Conservation (phyloP, 208 protist genomes). For the Crithidia sp. region DNA sequence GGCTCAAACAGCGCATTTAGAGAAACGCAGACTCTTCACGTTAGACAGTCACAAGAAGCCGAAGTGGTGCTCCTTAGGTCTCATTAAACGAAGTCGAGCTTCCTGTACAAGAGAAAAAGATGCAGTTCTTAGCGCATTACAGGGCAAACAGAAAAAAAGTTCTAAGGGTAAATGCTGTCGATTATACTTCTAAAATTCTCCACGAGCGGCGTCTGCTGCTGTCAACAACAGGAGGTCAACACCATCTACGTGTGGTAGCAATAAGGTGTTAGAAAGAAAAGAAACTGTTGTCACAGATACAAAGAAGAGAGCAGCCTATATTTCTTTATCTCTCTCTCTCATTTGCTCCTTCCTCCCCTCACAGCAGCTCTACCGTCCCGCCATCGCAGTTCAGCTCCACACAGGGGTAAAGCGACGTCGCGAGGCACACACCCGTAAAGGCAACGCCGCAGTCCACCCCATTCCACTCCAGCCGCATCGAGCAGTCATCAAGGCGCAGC, state of each 20-base stretch:
- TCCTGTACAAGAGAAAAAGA: background rate
- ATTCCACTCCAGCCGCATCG: conserved; percentile 46
- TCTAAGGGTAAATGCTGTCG: too few species aligned
- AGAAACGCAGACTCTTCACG: too few species aligned
- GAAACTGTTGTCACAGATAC: background rate
- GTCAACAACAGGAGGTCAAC: too few species aligned
- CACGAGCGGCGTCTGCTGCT: too few species aligned
- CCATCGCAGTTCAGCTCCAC: conserved; percentile 59
- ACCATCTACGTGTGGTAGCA: too few species aligned
- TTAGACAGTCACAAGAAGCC: too few species aligned
- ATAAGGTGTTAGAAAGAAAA: too few species aligned
- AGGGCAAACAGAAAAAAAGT: background rate
- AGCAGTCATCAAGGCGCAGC: conserved; percentile 27
- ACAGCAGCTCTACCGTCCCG: conserved; percentile 51
- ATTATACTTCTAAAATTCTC: too few species aligned
- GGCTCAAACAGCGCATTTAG: too few species aligned
- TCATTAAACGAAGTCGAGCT: background rate
- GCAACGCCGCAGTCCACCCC: conserved; percentile 57
- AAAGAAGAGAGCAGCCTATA: too few species aligned
- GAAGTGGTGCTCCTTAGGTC: too few species aligned
- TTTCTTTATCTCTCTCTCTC: too few species aligned
- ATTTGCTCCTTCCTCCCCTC: background rate
- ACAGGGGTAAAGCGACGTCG: conserved; percentile 51
- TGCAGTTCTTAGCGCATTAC: background rate
- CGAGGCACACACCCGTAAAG: conserved; percentile 36